Conservation (phyloP, 2,329 filamentous ascomycete genomes). For the Pyrenochaeta sp. region DNA sequence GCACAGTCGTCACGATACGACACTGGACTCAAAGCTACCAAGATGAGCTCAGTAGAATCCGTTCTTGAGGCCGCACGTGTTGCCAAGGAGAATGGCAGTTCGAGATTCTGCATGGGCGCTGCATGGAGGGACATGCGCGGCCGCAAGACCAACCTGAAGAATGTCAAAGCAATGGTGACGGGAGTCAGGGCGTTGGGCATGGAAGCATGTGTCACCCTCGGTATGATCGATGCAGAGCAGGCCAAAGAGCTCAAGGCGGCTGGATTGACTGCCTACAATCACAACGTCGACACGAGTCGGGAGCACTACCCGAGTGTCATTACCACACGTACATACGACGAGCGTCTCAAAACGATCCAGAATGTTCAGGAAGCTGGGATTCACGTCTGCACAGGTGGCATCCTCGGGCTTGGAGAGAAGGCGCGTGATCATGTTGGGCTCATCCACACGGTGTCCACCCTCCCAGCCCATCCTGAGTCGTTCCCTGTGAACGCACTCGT, state of each 20-base stretch:
- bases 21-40: slow-evolving; percentile 80
- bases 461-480: slow-evolving; percentile 84
- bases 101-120: slow-evolving; percentile 93
- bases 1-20: slow-evolving; percentile 84
- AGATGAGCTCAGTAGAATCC: slow-evolving; percentile 79
- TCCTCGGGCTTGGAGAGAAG: slow-evolving; percentile 83
- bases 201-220: slow-evolving; percentile 92
- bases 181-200: slow-evolving; percentile 83
- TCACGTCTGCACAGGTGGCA: slow-evolving; percentile 89
- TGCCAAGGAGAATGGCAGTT: slow-evolving; percentile 84
- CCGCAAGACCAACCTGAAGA: slow-evolving; percentile 81
- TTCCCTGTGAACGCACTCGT: slow-evolving; percentile 93
- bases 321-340: slow-evolving; percentile 85
- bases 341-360: slow-evolving; percentile 79
- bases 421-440: slow-evolving; percentile 82
- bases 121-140: slow-evolving; percentile 95
- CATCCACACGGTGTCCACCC: slow-evolving; percentile 80
- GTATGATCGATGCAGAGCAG: slow-evolving; percentile 86
- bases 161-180: slow-evolving; percentile 85
- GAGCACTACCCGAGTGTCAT: slow-evolving; percentile 91
- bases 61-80: slow-evolving; percentile 80
- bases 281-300: slow-evolving; percentile 89
- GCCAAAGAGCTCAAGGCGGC: slow-evolving; percentile 83
- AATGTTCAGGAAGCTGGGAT: slow-evolving; percentile 87
- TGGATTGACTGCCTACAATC: slow-evolving; percentile 90